Evolutionary conservation across 169 alveolate species (phyloP).

Genomic region (Amoebophrya sp.): DNA sequence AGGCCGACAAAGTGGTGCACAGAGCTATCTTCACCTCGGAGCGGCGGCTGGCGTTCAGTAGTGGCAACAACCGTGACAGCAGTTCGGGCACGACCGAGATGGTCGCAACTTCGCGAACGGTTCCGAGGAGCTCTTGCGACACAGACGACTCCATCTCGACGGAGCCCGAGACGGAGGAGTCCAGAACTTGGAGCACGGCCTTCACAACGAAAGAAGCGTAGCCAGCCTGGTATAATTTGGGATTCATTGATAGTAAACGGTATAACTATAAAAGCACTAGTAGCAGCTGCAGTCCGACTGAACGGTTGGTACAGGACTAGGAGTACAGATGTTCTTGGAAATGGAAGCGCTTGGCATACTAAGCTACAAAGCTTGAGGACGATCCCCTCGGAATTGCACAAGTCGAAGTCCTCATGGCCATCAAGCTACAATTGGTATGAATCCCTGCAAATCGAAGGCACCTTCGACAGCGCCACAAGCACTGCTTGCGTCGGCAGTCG

Average conservation of each 20-base stretch:
- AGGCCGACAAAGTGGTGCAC: background rate
- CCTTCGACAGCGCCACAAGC: background rate
- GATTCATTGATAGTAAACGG: background rate
- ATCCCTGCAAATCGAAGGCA: background rate
- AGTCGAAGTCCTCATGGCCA: background rate
- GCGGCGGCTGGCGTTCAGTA: background rate
- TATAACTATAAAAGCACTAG: too few species aligned
- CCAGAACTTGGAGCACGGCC: background rate
- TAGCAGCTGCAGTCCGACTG: too few species aligned
- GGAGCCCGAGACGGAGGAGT: background rate
- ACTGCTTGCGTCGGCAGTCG: background rate
- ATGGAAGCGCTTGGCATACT: too few species aligned
- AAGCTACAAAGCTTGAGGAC: too few species aligned
- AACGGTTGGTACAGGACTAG: too few species aligned
- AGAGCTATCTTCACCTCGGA: background rate
- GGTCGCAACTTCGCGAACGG: background rate
- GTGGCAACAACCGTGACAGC: background rate
- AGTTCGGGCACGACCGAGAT: background rate
- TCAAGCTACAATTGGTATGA: background rate
- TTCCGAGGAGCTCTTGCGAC: background rate
- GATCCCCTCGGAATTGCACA: too few species aligned
- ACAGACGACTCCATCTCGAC: background rate
- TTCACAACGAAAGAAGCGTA: background rate
- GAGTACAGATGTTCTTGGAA: too few species aligned
- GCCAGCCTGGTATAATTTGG: background rate